Evolutionary conservation across 768 basidiomycete species (phyloP), one percentile per base, ranked within the genome.

Genomic region (Kwoniella dendrophila): DNA sequence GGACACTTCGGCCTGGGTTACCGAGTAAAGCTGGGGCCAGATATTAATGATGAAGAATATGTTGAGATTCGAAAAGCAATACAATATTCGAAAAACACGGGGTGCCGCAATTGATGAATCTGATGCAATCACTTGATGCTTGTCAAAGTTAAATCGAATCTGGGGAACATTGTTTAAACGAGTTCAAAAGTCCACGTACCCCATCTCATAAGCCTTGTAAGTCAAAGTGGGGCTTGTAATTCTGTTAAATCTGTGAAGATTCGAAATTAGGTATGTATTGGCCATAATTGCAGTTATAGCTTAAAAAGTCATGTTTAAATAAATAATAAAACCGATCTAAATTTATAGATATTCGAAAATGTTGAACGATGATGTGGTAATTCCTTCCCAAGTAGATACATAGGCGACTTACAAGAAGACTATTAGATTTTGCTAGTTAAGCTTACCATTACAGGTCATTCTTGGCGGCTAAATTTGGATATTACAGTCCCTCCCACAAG

Each of bases 21-120:
- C n/a, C n/a, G n/a, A n/a, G n/a, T n/a, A n/a, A n/a, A n/a, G n/a
- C n/a, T n/a, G n/a, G n/a, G n/a, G n/a, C n/a, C n/a, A n/a, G n/a
- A n/a, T n/a, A n/a, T n/a, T n/a, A n/a, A n/a, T n/a, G n/a, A n/a
- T n/a, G n/a, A n/a, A n/a, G n/a, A n/a, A n/a, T n/a, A n/a, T n/a
- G n/a, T n/a, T n/a, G n/a, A n/a, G n/a, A n/a, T n/a, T n/a, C n/a
- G n/a, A n/a, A n/a, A n/a, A n/a, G n/a, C n/a, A n/a, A n/a, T n/a
- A n/a, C n/a, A n/a, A 20, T 32, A 51, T 51, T 51, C 49, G 49
- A 51, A 51, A 51, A 51, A n/a, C 49, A 51, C 49, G 49, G 49
- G 49, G 49, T 4, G 29, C 49, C 49, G 49, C 49, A 18, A 1
- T 51, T 29, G 4, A 18, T 26, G 1, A 33, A n/a, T 43, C 8